Conservation (phyloP, 2,329 filamentous ascomycete genomes). For the Hymenoscyphus scutula region DNA sequence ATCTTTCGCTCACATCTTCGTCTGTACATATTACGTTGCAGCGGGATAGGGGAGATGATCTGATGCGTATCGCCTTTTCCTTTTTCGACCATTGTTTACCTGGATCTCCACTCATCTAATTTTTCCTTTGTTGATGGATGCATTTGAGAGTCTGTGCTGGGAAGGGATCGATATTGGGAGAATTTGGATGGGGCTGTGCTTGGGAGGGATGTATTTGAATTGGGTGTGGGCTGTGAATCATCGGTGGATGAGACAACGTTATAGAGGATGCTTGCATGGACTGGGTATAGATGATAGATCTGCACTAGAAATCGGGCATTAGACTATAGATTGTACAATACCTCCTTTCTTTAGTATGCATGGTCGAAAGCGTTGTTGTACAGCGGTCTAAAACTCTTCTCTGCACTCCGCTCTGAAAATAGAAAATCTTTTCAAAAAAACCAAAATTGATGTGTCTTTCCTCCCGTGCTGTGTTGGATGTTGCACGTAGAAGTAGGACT, state of each 20-base stretch:
- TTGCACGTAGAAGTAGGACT: too few relatives aligned
- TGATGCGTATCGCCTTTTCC: not conserved
- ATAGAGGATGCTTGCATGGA: conserved; percentile 1
- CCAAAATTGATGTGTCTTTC: too few relatives aligned
- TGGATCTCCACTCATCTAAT: not conserved
- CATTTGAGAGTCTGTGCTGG: not conserved
- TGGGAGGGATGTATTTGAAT: not conserved
- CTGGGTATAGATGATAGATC: not conserved
- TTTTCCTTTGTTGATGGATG: not conserved
- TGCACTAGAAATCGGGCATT: too few relatives aligned
- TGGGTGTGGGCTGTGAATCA: not conserved
- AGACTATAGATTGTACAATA: too few relatives aligned
- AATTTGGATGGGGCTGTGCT: not conserved
- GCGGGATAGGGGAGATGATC: not conserved
- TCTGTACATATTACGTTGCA: conserved; percentile 4
- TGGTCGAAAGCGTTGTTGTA: too few relatives aligned
- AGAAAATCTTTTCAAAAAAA: too few relatives aligned
- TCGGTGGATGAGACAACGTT: not conserved
- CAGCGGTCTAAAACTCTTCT: too few relatives aligned
- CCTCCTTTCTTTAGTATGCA: too few relatives aligned
- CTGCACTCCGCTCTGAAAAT: too few relatives aligned
- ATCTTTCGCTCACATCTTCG: not conserved
- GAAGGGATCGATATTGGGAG: not conserved
- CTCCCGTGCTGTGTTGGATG: too few relatives aligned
- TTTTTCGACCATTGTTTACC: not conserved